phyloP scores from a whole-genome alignment of 2,329 filamentous ascomycete genomes.

The Plectosphaerella sp. region DNA sequence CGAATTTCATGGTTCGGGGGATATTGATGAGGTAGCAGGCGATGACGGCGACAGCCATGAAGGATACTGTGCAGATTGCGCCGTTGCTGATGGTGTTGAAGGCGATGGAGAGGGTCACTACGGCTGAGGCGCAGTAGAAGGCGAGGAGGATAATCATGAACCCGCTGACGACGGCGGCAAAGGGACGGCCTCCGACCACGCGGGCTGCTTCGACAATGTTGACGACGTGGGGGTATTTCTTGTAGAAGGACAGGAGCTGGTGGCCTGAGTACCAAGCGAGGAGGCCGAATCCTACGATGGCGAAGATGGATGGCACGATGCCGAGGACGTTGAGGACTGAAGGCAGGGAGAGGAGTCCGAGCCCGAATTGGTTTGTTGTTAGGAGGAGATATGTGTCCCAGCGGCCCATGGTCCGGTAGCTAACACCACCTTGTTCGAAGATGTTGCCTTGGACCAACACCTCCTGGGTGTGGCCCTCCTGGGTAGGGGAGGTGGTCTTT shows the following conservation, averaged over 20 bases:
- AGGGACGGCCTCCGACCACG: not conserved
- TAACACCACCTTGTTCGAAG: constrained; percentile 21
- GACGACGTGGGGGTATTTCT: not conserved
- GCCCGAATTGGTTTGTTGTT: not conserved
- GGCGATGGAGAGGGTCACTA: constrained; percentile 61
- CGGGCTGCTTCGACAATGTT: not conserved
- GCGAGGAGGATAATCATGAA: constrained; percentile 68
- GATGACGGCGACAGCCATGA: constrained; percentile 60
- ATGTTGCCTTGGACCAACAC: constrained; percentile 15
- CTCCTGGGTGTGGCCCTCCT: not conserved
- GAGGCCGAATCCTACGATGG: not conserved
- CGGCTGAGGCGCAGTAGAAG: constrained; percentile 64
- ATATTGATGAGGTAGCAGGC: constrained; percentile 60
- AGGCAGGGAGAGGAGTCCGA: not conserved
- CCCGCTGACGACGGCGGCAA: not conserved
- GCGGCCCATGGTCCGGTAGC: constrained; percentile 25
- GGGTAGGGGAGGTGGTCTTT: not conserved
- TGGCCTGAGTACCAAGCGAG: not conserved
- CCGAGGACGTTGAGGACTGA: not conserved
- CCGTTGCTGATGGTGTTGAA: constrained; percentile 63
- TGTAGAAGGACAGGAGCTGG: not conserved
- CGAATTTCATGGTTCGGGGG: constrained; percentile 57
- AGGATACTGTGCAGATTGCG: constrained; percentile 60
- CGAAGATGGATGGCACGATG: not conserved
- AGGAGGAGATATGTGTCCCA: constrained; percentile 24